Evolutionary conservation across 805 yeast genomes (phyloP).

Genomic region (Cyberlindnera meyerae): DNA sequence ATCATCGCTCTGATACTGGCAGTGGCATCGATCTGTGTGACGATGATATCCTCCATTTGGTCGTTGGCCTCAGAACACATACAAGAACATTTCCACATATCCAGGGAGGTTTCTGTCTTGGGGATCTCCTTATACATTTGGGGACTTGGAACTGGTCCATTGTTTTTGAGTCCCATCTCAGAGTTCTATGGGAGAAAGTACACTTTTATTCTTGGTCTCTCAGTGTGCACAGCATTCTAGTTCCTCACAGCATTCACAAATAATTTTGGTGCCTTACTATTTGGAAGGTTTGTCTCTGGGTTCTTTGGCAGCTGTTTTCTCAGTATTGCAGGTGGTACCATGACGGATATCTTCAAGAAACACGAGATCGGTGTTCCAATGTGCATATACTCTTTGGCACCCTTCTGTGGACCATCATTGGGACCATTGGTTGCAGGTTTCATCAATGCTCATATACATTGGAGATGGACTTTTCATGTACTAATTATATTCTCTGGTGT

Average conservation of each 20-base stretch:
- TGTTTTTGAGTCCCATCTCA: constrained; percentile 61
- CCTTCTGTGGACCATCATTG: constrained; percentile 64
- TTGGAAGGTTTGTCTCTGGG: constrained; percentile 65
- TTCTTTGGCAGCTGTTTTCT: constrained; percentile 72
- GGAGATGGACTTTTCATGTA: constrained; percentile 72
- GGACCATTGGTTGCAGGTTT: constrained; percentile 65
- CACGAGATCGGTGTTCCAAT: constrained; percentile 62
- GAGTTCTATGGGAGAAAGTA: constrained; percentile 60
- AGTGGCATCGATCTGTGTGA: constrained; percentile 51
- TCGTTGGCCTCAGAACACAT: constrained; percentile 55
- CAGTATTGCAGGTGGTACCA: constrained; percentile 72
- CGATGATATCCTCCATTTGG: constrained; percentile 67
- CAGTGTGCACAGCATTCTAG: constrained; percentile 57
- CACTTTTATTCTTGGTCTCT: constrained; percentile 55
- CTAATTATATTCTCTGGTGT: constrained; percentile 60
- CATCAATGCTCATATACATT: constrained; percentile 40
- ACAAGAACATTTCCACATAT: constrained; percentile 40
- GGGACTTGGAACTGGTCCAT: constrained; percentile 66
- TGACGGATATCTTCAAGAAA: constrained; percentile 65
- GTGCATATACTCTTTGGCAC: constrained; percentile 59
- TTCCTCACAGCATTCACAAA: constrained; percentile 49
- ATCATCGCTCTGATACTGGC: constrained; percentile 50
- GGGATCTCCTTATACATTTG: constrained; percentile 62
- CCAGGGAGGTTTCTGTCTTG: constrained; percentile 51
- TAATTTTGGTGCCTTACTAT: constrained; percentile 57